These are phyloP conservation scores for Cryoendolithus antarcticus DNA, from an alignment of 2,329 filamentous ascomycete genomes.

Conservation along the genomic window DNA sequence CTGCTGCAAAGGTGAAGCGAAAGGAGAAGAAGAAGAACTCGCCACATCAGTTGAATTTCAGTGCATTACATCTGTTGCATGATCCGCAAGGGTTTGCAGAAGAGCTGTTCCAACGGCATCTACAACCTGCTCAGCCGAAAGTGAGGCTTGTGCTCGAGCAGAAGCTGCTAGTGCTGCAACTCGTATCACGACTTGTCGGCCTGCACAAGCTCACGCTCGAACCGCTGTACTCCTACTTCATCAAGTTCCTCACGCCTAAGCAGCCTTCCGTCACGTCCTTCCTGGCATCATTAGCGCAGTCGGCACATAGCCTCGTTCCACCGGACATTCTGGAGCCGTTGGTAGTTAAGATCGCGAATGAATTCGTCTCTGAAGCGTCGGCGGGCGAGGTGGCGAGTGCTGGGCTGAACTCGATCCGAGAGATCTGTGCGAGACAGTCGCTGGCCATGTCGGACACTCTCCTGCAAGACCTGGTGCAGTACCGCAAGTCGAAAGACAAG, in stretches of 20 bases:
- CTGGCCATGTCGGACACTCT: constrained; percentile 93
- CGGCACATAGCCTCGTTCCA: constrained; percentile 79
- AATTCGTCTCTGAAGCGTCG: constrained; percentile 91
- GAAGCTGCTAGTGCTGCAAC: constrained; percentile 77
- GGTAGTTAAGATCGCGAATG: constrained; percentile 90
- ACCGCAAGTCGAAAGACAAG: constrained; percentile 95
- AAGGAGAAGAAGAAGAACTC: constrained; percentile 79
- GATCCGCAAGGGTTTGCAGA: constrained; percentile 93
- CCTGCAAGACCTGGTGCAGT: constrained; percentile 91
- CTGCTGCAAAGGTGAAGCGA: constrained; percentile 67
- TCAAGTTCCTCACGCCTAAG: constrained; percentile 74
- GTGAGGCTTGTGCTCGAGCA: constrained; percentile 77
- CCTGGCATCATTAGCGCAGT: constrained; percentile 81
- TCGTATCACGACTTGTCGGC: constrained; percentile 82
- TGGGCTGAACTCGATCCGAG: constrained; percentile 85
- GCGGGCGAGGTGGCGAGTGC: constrained; percentile 84
- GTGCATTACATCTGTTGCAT: constrained; percentile 82
- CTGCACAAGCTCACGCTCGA: constrained; percentile 86
- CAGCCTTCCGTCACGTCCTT: constrained; percentile 89
- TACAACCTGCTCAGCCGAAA: constrained; percentile 62
- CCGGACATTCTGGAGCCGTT: constrained; percentile 86
- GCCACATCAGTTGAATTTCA: constrained; percentile 87
- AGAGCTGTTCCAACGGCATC: constrained; percentile 75
- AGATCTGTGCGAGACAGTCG: constrained; percentile 84
- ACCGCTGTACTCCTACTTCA: constrained; percentile 89